These are phyloP conservation scores for Rutstroemia sp. DNA, from an alignment of 2,329 filamentous ascomycete species.

Conservation along the genomic window DNA sequence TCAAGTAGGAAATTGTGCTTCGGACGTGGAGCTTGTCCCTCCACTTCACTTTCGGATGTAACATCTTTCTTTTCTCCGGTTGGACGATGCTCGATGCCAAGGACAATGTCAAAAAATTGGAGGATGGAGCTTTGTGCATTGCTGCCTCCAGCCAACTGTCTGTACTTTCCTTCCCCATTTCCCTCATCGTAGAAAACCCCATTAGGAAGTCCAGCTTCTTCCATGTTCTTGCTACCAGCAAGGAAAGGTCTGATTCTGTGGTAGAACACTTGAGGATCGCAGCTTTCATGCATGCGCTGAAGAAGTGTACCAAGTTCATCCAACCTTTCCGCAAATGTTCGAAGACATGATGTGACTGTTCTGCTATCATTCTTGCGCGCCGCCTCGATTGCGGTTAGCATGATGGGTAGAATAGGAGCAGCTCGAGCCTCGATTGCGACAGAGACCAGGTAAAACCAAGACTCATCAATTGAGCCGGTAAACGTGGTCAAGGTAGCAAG, in stretches of 20 bases:
- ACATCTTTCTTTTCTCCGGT: slow-evolving; percentile 63
- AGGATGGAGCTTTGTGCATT: slow-evolving; percentile 96
- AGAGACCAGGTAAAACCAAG: slow-evolving; percentile 96
- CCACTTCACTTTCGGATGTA: slow-evolving; percentile 39
- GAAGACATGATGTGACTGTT: slow-evolving; percentile 71
- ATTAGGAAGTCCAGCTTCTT: slow-evolving; percentile 68
- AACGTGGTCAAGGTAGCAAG: slow-evolving; percentile 83
- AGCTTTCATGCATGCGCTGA: slow-evolving; percentile 88
- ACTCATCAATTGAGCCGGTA: slow-evolving; percentile 90
- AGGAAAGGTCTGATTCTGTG: slow-evolving; percentile 81
- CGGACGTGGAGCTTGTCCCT: slow-evolving; percentile 41
- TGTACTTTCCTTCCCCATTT: slow-evolving; percentile 56
- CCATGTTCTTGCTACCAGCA: slow-evolving; percentile 91
- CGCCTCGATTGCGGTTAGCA: slow-evolving; percentile 80
- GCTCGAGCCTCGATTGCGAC: slow-evolving; percentile 92
- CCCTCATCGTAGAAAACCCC: slow-evolving; percentile 85
- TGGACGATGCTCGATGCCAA: slow-evolving; percentile 83
- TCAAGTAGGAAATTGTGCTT: slow-evolving; percentile 90
- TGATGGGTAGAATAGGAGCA: slow-evolving; percentile 77
- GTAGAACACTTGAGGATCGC: slow-evolving; percentile 86
- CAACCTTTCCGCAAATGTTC: slow-evolving; percentile 75
- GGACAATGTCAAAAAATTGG: slow-evolving; percentile 91
- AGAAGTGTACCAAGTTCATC: slow-evolving; percentile 77
- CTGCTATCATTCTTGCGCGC: slow-evolving; percentile 61
- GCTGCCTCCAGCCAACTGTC: slow-evolving; percentile 86